Percentiles rank a stretch among this genome's conserved stretches.
phyloP scores from a whole-genome alignment of 805 yeast species.

The Saccharomycopsis sp. region DNA sequence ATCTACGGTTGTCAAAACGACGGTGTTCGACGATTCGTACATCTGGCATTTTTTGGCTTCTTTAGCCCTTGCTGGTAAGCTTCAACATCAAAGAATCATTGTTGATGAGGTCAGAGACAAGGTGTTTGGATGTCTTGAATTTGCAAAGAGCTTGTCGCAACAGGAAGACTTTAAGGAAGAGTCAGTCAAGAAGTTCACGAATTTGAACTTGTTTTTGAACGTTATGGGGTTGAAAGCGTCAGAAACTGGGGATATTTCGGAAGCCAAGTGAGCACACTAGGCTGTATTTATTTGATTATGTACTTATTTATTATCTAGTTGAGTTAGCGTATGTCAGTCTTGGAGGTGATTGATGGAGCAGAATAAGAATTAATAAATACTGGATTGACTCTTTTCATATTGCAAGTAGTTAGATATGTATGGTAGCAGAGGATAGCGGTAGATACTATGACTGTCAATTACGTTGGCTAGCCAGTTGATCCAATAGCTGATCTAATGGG shows the following conservation, averaged over 20 bases:
- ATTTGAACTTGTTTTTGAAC: constrained; percentile 85
- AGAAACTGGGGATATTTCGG: constrained; percentile 73
- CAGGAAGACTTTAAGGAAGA: constrained; percentile 37
- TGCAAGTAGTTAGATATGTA: too few species aligned
- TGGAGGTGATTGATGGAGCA: neutral
- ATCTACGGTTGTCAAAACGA: constrained; percentile 28
- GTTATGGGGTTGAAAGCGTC: constrained; percentile 95
- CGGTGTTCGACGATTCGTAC: constrained; percentile 59
- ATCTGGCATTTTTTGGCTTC: constrained; percentile 98
- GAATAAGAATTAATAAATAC: too few species aligned
- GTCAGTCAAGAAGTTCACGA: constrained; percentile 58
- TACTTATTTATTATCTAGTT: too few species aligned
- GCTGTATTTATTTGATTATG: too few species aligned
- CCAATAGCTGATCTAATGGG: too few species aligned
- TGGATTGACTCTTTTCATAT: too few species aligned
- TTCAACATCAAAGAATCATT: constrained; percentile 85
- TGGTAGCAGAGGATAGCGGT: too few species aligned
- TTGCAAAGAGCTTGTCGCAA: constrained; percentile 49
- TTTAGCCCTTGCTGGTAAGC: constrained; percentile 81
- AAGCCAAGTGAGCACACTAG: constrained; percentile 6
- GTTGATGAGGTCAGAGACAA: constrained; percentile 93
- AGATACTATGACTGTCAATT: too few species aligned
- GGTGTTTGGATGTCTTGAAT: constrained; percentile 79
- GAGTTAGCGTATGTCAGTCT: neutral
- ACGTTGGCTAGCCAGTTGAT: too few species aligned